These are phyloP conservation scores for Dalbergia cultrata DNA, from an alignment of 306 rosid species.

Conservation along the genomic window DNA sequence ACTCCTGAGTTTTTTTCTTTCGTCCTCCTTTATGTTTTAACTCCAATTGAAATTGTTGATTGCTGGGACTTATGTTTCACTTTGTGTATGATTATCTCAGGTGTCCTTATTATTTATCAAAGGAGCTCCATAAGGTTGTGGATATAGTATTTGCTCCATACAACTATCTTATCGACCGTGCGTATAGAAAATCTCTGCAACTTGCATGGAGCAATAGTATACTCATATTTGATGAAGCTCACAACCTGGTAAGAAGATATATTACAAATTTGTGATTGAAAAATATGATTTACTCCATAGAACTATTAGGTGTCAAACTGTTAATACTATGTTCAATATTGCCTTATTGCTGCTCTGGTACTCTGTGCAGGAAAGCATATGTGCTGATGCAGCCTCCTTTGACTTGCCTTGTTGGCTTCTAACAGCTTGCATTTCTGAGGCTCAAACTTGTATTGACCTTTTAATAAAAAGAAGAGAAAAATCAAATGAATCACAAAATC, in stretches of 20 bases:
- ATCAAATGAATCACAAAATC: slow-evolving; percentile 72
- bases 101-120: slow-evolving; percentile 92
- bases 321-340: slow-evolving; percentile 26
- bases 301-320: slow-evolving; percentile 13
- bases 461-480: slow-evolving; percentile 74
- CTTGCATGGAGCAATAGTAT: slow-evolving; percentile 77
- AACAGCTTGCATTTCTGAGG: slow-evolving; percentile 86
- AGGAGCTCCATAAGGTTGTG: slow-evolving; percentile 82
- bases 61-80: slow-evolving; percentile 43
- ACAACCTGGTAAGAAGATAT: slow-evolving; percentile 75
- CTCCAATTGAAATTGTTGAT: slow-evolving; percentile 36
- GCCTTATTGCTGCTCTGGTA: slow-evolving; percentile 30
- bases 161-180: slow-evolving; percentile 91
- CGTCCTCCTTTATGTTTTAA: not conserved
- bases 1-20: slow-evolving; percentile 10
- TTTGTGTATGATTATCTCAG: slow-evolving; percentile 55
- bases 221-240: slow-evolving; percentile 98
- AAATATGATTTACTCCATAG: slow-evolving; percentile 39
- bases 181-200: slow-evolving; percentile 60
- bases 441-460: slow-evolving; percentile 77
- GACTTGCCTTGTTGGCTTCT: slow-evolving; percentile 95
- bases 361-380: slow-evolving; percentile 85
- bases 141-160: slow-evolving; percentile 94
- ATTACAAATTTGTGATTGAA: slow-evolving; percentile 37
- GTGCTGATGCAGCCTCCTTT: slow-evolving; percentile 98